Percentiles rank a stretch among this genome's conserved stretches.
Evolutionary conservation across 2,329 filamentous ascomycete species (phyloP).

Genomic region (Phyllosticta citriasiana): DNA sequence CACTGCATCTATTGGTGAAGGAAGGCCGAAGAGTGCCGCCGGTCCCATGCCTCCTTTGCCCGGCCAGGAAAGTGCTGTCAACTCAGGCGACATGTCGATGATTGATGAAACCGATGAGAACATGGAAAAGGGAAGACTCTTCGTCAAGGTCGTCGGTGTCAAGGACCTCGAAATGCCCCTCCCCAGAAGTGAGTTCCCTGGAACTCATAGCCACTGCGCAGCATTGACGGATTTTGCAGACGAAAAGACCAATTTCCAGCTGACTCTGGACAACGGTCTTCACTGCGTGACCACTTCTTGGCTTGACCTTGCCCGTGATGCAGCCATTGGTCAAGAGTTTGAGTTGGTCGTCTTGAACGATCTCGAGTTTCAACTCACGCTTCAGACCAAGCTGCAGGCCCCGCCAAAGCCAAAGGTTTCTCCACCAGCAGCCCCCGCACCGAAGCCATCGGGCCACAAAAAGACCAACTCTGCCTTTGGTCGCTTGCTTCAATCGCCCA

Average conservation of each 20-base stretch:
- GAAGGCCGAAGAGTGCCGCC: conserved; percentile 43
- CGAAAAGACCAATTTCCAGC: conserved; percentile 85
- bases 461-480: conserved; percentile 68
- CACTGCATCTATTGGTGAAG: conserved; percentile 14
- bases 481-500: conserved; percentile 75
- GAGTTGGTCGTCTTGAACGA: conserved; percentile 95
- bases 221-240: conserved; percentile 40
- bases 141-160: conserved; percentile 97
- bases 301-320: conserved; percentile 83
- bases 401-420: conserved; percentile 42
- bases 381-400: conserved; percentile 88
- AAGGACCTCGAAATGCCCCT: conserved; percentile 90
- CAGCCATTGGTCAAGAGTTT: conserved; percentile 95
- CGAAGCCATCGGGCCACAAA: conserved; percentile 61
- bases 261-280: conserved; percentile 95
- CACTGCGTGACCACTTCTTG: conserved; percentile 96
- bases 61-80: conserved; percentile 73
- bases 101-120: conserved; percentile 60
- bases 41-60: conserved; percentile 74
- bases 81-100: conserved; percentile 48
- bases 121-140: conserved; percentile 79
- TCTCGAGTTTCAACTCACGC: conserved; percentile 94
- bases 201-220: no score
- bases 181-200: conserved; percentile 63
- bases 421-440: conserved; percentile 39